phyloP scores from a whole-genome alignment of 352 stramenopile species.

The Pythium insidiosum region DNA sequence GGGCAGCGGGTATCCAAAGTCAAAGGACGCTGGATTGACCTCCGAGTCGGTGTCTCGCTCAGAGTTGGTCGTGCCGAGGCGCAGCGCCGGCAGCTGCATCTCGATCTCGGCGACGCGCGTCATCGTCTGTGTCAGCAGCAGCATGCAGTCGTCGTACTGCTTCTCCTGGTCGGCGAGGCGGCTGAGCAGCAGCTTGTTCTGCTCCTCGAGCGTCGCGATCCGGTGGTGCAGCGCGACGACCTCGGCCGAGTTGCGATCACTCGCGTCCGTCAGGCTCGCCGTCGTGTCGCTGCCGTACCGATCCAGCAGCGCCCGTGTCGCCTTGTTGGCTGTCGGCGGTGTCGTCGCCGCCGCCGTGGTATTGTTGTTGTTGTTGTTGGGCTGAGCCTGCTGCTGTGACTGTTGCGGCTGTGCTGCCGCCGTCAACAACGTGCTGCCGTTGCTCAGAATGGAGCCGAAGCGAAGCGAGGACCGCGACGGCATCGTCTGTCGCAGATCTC shows the following conservation, averaged over 20 bases:
- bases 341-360: too few species aligned
- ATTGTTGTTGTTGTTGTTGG: too few species aligned
- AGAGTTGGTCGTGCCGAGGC: conserved; percentile 6
- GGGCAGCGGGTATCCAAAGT: conserved; percentile 16
- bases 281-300: conserved; percentile 43
- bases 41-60: conserved; percentile 13
- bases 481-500: too few species aligned
- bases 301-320: too few species aligned
- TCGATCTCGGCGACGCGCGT: conserved; percentile 80
- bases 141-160: conserved; percentile 82
- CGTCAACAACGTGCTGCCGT: too few species aligned
- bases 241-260: conserved; percentile 35
- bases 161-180: conserved; percentile 71
- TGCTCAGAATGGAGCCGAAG: too few species aligned
- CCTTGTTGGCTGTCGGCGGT: too few species aligned
- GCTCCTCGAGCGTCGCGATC: conserved; percentile 51
- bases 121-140: conserved; percentile 81
- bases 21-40: conserved; percentile 14
- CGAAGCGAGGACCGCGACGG: too few species aligned
- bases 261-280: conserved; percentile 39
- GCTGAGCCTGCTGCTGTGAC: too few species aligned
- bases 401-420: too few species aligned
- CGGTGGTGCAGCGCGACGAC: conserved; percentile 43
- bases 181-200: conserved; percentile 65
- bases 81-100: conserved; percentile 36